Conservation (phyloP, 108 stramenopile species). For the Cyclostephanos invisitatus region DNA sequence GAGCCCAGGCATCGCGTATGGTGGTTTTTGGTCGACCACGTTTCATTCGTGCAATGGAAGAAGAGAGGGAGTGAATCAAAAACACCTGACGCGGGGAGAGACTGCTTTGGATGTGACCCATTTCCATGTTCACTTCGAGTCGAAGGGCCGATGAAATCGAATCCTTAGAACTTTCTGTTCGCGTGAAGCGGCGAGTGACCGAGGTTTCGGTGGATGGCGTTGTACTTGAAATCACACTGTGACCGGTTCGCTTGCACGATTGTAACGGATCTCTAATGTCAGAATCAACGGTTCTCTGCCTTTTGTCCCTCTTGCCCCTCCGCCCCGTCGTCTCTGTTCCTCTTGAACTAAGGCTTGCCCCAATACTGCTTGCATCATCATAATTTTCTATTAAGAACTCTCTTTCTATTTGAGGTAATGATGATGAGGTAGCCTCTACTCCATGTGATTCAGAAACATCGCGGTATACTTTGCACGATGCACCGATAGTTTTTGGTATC, state of each 20-base stretch:
- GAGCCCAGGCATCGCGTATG: conserved; percentile 44
- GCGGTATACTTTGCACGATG: conserved; percentile 30
- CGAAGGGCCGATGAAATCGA: conserved; percentile 8
- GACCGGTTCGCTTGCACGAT: not conserved
- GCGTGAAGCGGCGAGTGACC: not conserved
- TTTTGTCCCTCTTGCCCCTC: conserved; percentile 69
- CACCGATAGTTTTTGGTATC: conserved; percentile 25
- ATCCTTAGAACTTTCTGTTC: not conserved
- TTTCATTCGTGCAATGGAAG: conserved; percentile 55
- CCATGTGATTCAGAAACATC: conserved; percentile 7
- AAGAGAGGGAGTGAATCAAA: conserved; percentile 49
- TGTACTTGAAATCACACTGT: not conserved
- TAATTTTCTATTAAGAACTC: conserved; percentile 12
- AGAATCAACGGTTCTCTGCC: conserved; percentile 6
- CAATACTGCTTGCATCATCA: conserved; percentile 11
- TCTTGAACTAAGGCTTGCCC: conserved; percentile 8
- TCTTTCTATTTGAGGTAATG: conserved; percentile 7
- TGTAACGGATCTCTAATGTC: not conserved
- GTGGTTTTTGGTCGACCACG: conserved; percentile 63
- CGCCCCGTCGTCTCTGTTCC: conserved; percentile 41
- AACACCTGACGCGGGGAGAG: conserved; percentile 66
- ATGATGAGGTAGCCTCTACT: not conserved
- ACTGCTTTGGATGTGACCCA: conserved; percentile 56
- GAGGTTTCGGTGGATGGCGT: conserved; percentile 17
- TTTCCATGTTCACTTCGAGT: conserved; percentile 46